A percentile compares a stretch with the other conserved stretches of the same genome.
phyloP scores from a whole-genome alignment of 495 filamentous ascomycete genomes.

The Aspergillus bridgeri region DNA sequence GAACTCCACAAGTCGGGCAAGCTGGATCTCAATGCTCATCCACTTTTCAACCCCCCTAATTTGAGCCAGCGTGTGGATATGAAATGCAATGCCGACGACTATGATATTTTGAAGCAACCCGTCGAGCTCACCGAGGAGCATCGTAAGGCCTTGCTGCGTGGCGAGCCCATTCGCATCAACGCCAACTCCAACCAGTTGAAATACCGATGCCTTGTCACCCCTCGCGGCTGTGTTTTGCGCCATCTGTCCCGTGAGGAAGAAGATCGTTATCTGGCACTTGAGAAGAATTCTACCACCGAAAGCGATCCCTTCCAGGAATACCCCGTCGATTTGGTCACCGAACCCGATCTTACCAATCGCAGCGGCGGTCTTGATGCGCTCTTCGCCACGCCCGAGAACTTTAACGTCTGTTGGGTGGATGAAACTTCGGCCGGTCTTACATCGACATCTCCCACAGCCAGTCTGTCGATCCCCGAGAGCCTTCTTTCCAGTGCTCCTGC shows the following conservation, averaged over 20 bases:
- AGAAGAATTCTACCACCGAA: conserved; percentile 51
- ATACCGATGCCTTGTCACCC: conserved; percentile 62
- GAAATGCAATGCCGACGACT: conserved; percentile 45
- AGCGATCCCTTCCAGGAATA: conserved; percentile 32
- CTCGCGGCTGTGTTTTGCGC: conserved; percentile 72
- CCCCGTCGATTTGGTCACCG: conserved; percentile 24
- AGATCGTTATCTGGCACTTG: conserved; percentile 69
- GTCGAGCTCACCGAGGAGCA: conserved; percentile 38
- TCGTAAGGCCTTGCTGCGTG: conserved; percentile 38
- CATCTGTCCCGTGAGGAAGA: conserved; percentile 76
- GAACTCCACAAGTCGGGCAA: conserved; percentile 47
- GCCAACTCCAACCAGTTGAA: conserved; percentile 35
- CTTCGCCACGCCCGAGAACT: conserved; percentile 42
- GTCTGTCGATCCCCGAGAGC: conserved; percentile 20
- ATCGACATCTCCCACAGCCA: conserved; percentile 24
- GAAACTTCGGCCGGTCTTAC: conserved; percentile 25
- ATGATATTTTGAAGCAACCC: conserved; percentile 36
- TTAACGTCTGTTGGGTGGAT: conserved; percentile 43
- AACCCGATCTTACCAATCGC: conserved; percentile 38
- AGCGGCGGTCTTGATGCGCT: conserved; percentile 44
- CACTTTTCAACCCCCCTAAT: conserved; percentile 54
- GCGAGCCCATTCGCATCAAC: conserved; percentile 39
- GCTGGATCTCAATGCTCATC: conserved; percentile 46
- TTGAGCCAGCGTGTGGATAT: conserved; percentile 50
- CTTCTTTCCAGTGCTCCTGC: conserved; percentile 8